These are phyloP conservation scores for Carpinus fangiana DNA, from an alignment of 306 rosid genomes.

Conservation along the genomic window DNA sequence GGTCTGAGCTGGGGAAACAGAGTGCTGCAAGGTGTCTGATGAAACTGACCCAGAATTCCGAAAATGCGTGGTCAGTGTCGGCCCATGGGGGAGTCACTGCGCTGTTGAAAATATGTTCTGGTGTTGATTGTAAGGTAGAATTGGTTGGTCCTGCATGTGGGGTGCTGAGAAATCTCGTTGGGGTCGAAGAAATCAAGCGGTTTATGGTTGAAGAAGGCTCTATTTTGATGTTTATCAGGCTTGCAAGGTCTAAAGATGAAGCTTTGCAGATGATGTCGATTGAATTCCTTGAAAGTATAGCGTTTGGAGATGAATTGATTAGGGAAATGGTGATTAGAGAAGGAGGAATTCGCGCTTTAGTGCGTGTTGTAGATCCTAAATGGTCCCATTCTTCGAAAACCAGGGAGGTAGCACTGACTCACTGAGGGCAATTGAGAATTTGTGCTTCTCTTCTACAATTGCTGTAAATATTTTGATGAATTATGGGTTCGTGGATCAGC, in stretches of 20 bases:
- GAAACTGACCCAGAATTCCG: constrained; percentile 73
- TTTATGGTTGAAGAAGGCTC: constrained; percentile 81
- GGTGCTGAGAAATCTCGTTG: constrained; percentile 63
- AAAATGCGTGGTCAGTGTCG: constrained; percentile 90
- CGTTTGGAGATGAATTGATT: constrained; percentile 64
- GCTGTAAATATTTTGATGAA: constrained; percentile 47
- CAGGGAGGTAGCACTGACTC: constrained; percentile 57
- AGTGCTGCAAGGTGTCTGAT: constrained; percentile 54
- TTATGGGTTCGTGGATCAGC: constrained; percentile 65
- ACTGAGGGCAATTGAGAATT: constrained; percentile 58
- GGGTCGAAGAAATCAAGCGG: constrained; percentile 76
- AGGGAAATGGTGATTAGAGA: constrained; percentile 56
- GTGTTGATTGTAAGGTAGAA: constrained; percentile 42
- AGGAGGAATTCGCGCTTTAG: constrained; percentile 62
- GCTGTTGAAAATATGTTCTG: constrained; percentile 59
- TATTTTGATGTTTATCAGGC: constrained; percentile 50
- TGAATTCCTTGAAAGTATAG: constrained; percentile 55
- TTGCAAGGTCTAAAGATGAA: constrained; percentile 59
- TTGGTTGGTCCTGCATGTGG: constrained; percentile 71
- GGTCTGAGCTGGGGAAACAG: constrained; percentile 53
- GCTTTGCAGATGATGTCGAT: constrained; percentile 61
- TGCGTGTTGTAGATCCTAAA: constrained; percentile 57
- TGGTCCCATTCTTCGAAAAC: constrained; percentile 50
- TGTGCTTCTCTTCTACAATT: constrained; percentile 52
- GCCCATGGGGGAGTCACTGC: too few species aligned